Evolutionary conservation across 1,284 basidiomycete species (phyloP).

Genomic region (Trichosporon ovoides): DNA sequence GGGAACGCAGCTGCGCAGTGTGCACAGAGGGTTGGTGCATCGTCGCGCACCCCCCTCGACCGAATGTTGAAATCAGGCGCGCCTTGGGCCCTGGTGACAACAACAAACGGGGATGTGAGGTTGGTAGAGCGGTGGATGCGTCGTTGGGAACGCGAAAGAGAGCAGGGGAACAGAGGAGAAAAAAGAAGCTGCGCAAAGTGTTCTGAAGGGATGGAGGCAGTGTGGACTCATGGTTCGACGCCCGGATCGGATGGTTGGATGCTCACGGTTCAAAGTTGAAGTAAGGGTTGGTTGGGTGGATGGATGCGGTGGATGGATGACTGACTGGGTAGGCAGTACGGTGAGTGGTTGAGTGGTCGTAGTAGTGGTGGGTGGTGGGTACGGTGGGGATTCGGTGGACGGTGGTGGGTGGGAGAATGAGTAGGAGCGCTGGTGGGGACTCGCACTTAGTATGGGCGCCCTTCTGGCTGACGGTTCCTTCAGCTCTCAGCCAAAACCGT

Average conservation of each 20-base stretch:
- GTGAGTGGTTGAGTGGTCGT: constrained; percentile 6
- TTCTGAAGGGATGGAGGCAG: neutral
- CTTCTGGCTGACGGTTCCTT: too few relatives aligned
- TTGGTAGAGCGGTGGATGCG: constrained; percentile 9
- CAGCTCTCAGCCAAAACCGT: too few relatives aligned
- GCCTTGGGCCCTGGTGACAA: neutral
- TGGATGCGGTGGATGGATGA: constrained; percentile 10
- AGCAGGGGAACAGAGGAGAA: neutral
- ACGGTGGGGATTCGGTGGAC: too few relatives aligned
- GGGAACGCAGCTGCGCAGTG: neutral
- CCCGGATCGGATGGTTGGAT: neutral
- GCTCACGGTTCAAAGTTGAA: neutral
- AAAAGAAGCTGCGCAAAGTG: neutral
- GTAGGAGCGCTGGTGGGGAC: constrained; percentile 1
- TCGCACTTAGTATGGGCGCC: neutral
- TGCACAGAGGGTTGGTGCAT: neutral
- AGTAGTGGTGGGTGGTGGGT: constrained; percentile 6
- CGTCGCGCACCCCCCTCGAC: neutral
- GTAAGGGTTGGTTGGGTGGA: constrained; percentile 6
- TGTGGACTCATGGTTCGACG: neutral
- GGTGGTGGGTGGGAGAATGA: constrained; percentile 10
- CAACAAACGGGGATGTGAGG: neutral
- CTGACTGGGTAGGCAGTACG: constrained; percentile 6
- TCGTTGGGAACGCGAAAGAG: constrained; percentile 7
- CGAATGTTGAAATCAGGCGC: constrained; percentile 2